phyloP scores from a whole-genome alignment of 495 filamentous ascomycete genomes.

The Daldinia childiae region DNA sequence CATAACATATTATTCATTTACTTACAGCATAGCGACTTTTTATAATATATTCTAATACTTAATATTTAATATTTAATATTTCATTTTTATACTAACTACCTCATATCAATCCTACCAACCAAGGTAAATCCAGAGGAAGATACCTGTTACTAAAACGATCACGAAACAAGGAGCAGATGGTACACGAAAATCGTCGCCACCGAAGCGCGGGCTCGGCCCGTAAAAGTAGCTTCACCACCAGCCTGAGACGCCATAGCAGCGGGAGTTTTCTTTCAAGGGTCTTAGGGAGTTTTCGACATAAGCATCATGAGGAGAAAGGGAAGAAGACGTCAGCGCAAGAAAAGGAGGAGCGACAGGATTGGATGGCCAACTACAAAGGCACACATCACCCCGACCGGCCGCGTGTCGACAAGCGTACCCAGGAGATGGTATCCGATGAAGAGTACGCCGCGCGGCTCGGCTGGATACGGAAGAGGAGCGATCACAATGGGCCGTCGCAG shows the following conservation, averaged over 20 bases:
- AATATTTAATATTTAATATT: conserved; percentile 7
- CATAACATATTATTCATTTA: conserved; percentile 16
- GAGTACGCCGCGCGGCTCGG: conserved; percentile 25
- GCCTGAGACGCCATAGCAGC: conserved; percentile 6
- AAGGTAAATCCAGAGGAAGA: neutral
- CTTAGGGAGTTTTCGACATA: conserved; percentile 32
- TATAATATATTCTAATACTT: conserved; percentile 10
- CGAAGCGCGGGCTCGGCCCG: neutral
- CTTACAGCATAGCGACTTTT: conserved; percentile 16
- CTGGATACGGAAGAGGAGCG: conserved; percentile 24
- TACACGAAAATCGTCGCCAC: conserved; percentile 8
- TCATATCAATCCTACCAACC: neutral
- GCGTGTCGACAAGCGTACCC: conserved; percentile 18
- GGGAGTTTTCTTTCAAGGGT: conserved; percentile 28
- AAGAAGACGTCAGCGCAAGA: neutral
- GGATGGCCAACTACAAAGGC: conserved; percentile 30
- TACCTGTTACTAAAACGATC: neutral
- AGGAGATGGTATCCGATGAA: conserved; percentile 9
- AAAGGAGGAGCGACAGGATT: conserved; percentile 11
- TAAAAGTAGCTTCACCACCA: neutral
- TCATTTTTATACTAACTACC: neutral
- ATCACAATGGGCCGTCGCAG: neutral
- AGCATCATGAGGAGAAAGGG: conserved; percentile 13
- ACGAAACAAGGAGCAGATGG: conserved; percentile 13
- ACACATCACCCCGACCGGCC: conserved; percentile 43